Evolutionary conservation across 352 stramenopile genomes (phyloP), one percentile per base, ranked within the genome.

Genomic region (Globisporangium barbulae): DNA sequence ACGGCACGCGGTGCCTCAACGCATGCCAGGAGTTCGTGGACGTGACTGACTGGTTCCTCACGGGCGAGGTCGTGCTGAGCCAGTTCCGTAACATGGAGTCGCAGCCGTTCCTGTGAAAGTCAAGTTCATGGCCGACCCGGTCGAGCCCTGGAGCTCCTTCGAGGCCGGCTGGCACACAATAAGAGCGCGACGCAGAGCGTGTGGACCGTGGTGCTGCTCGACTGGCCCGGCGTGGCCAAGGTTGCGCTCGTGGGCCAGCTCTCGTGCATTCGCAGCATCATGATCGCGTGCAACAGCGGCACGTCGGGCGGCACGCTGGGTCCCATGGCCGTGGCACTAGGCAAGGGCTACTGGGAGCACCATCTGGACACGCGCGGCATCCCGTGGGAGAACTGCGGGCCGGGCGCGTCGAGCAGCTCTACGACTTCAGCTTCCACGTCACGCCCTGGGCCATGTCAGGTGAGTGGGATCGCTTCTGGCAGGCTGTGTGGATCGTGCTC

Each of bases 371-470:
- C n/a, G 33, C 35, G 21, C 31, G 22, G 37, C n/a, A 59, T 59
- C n/a, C 53, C 53, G n/a, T 59, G 53, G 31, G 53, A 59, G 31
- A 59, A 48, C 53, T 59, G 33, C 53, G 53, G 53, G 31, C 21
- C 53, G n/a, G 53, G 33, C 53, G 53, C 42, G n/a, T 33, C 53
- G 47, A 59, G 53, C 33, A 59, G 35, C 19, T n/a, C 31, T 48
- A 59, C 53, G 53, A 59, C 53, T 35, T 48, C n/a, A 59, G 53
- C 53, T 59, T 59, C 53, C 33, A 59, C 21, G 21, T 59, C 17
- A 45, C 53, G 35, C 53, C 53, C 31, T 45, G 33, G 19, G 19
- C 53, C 30, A 59, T 48, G 53, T 59, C 28, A 33, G 53, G 35
- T 9, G 33, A 59, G 33, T 59, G 53, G 39, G 30, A 53, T 39